These are phyloP conservation scores for Malassezia furfur DNA, from an alignment of 1,284 basidiomycete genomes.

Conservation along the genomic window DNA sequence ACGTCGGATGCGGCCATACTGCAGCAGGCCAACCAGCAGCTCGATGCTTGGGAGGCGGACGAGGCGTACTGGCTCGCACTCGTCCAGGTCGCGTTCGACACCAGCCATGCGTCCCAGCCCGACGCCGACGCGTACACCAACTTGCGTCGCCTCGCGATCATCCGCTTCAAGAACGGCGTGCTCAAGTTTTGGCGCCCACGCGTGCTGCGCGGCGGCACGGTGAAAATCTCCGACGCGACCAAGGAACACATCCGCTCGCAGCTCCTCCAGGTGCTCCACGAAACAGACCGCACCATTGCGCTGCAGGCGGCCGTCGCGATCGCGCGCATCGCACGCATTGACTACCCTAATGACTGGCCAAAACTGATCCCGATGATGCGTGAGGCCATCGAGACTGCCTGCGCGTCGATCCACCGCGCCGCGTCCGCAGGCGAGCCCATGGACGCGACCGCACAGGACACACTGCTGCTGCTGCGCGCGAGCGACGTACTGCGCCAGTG, in stretches of 20 bases:
- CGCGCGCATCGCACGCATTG: constrained; percentile 35
- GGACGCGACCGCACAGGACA: constrained; percentile 21
- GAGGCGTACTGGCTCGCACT: constrained; percentile 33
- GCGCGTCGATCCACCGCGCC: constrained; percentile 11
- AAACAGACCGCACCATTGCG: constrained; percentile 35
- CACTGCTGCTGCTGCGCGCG: constrained; percentile 32
- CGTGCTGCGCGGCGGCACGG: constrained; percentile 28
- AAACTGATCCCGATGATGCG: constrained; percentile 32
- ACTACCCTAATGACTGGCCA: constrained; percentile 44
- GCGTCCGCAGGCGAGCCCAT: constrained; percentile 11
- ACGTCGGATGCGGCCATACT: constrained; percentile 2
- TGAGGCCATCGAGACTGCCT: constrained; percentile 23
- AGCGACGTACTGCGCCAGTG: constrained; percentile 33
- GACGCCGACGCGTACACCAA: constrained; percentile 16
- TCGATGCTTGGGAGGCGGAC: constrained; percentile 32
- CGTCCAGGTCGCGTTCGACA: constrained; percentile 34
- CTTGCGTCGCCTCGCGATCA: constrained; percentile 38
- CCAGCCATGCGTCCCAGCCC: constrained; percentile 8
- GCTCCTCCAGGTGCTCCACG: constrained; percentile 34
- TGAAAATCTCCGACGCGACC: constrained; percentile 30
- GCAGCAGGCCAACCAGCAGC: constrained; percentile 21
- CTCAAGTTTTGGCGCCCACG: constrained; percentile 42
- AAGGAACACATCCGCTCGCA: constrained; percentile 31
- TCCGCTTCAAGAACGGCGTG: constrained; percentile 47
- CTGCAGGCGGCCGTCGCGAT: constrained; percentile 40